Evolutionary conservation across 176 grass and related monocot genomes (phyloP).

Genomic region (Ensete ventricosum): DNA sequence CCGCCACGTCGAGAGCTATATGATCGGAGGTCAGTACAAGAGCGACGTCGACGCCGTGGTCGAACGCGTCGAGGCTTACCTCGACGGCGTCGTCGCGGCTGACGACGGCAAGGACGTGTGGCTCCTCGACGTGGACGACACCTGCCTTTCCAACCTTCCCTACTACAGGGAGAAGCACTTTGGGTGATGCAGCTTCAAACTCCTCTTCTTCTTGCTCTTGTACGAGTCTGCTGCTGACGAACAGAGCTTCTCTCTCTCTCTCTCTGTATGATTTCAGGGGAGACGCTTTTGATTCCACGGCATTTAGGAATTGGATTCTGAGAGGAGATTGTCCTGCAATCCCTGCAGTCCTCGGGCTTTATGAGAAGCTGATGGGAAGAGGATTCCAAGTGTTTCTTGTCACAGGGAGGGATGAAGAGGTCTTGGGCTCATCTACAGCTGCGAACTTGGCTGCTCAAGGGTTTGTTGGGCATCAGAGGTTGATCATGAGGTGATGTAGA

Average conservation of each 20-base stretch:
- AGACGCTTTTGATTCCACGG: slow-evolving; percentile 51
- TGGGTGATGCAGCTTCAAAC: slow-evolving; percentile 26
- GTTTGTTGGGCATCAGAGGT: slow-evolving; percentile 57
- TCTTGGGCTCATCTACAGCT: slow-evolving; percentile 35
- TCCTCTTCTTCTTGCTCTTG: not conserved
- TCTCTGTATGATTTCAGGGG: slow-evolving; percentile 19
- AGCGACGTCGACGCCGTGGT: slow-evolving; percentile 55
- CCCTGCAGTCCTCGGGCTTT: slow-evolving; percentile 38
- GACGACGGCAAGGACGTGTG: slow-evolving; percentile 73
- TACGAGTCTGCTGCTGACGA: not conserved
- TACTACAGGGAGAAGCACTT: slow-evolving; percentile 69
- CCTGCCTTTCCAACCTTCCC: slow-evolving; percentile 81
- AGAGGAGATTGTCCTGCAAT: slow-evolving; percentile 45
- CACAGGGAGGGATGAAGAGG: slow-evolving; percentile 61
- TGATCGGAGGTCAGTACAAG: slow-evolving; percentile 73
- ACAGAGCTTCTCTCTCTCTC: not conserved
- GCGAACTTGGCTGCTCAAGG: slow-evolving; percentile 50
- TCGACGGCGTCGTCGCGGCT: slow-evolving; percentile 25
- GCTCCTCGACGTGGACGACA: slow-evolving; percentile 88
- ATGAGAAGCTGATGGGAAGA: slow-evolving; percentile 30
- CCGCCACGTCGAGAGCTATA: slow-evolving; percentile 57
- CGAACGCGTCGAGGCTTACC: slow-evolving; percentile 38
- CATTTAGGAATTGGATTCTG: slow-evolving; percentile 58
- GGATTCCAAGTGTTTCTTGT: slow-evolving; percentile 81
- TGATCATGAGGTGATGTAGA: slow-evolving; percentile 61